Evolutionary conservation across 768 basidiomycete genomes (phyloP).

Genomic region (Amanita brunnescens): DNA sequence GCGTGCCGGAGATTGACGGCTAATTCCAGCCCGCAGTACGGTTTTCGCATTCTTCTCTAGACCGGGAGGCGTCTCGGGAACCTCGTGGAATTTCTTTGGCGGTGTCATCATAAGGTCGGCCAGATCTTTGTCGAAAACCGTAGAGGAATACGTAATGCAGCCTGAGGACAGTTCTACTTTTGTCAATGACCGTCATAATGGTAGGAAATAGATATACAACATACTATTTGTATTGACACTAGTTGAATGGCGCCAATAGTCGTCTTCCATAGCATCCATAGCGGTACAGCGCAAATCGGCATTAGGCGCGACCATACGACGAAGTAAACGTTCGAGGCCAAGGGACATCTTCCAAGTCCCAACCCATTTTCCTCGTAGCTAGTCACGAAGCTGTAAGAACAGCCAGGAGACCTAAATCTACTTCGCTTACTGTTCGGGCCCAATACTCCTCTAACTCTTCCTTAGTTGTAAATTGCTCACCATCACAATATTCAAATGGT

Average conservation of each 20-base stretch:
- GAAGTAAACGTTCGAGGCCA: slow-evolving; percentile 55
- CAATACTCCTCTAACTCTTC: slow-evolving; percentile 85
- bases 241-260: slow-evolving; percentile 49
- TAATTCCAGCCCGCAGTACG: slow-evolving; percentile 1
- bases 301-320: slow-evolving; percentile 75
- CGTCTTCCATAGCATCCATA: slow-evolving; percentile 52
- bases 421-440: slow-evolving; percentile 56
- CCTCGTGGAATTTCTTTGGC: slow-evolving; percentile 21
- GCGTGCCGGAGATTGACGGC: slow-evolving; percentile 20
- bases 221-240: slow-evolving; percentile 30
- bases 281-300: slow-evolving; percentile 75
- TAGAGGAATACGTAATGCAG: slow-evolving; percentile 34
- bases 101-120: slow-evolving; percentile 29
- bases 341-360: slow-evolving; percentile 69
- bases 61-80: slow-evolving; percentile 27
- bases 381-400: not conserved
- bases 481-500: slow-evolving; percentile 79
- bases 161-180: slow-evolving; percentile 39
- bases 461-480: slow-evolving; percentile 68
- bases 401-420: not conserved
- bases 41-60: slow-evolving; percentile 16
- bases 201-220: not conserved
- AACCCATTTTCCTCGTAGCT: slow-evolving; percentile 82
- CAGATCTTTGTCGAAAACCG: slow-evolving; percentile 43
- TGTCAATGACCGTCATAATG: slow-evolving; percentile 1